Evolutionary conservation across 1,284 basidiomycete genomes (phyloP).

Genomic region (Fomitiporia mediterranea): DNA sequence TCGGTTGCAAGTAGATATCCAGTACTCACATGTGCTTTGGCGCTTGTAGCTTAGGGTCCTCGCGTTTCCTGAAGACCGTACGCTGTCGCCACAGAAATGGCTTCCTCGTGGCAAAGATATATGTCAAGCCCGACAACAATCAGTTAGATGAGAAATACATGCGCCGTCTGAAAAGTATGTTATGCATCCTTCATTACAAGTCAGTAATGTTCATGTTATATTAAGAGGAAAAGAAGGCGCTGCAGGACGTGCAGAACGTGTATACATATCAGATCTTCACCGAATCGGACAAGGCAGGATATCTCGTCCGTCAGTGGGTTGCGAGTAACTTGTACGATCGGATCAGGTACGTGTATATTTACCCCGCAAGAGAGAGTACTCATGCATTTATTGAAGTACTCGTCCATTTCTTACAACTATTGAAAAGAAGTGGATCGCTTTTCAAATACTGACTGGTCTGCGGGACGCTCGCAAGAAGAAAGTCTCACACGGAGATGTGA

Average conservation of each 20-base stretch:
- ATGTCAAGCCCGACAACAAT: conserved; percentile 76
- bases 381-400: conserved; percentile 53
- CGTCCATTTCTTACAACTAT: conserved; percentile 88
- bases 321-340: conserved; percentile 95
- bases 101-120: conserved; percentile 73
- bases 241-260: conserved; percentile 83
- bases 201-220: neutral
- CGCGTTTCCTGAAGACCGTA: conserved; percentile 93
- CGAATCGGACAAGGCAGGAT: conserved; percentile 96
- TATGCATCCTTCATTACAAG: neutral
- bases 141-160: conserved; percentile 65
- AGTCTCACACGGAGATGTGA: conserved; percentile 95
- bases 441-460: conserved; percentile 86
- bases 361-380: neutral
- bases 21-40: conserved; percentile 8
- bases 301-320: conserved; percentile 92
- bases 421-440: conserved; percentile 99
- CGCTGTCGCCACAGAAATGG: conserved; percentile 70
- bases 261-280: conserved; percentile 89
- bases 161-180: conserved; percentile 58
- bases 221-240: conserved; percentile 77
- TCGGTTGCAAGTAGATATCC: neutral
- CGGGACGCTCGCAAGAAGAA: conserved; percentile 79
- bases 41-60: conserved; percentile 71
- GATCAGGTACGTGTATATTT: conserved; percentile 68